Conservation (phyloP, 495 filamentous ascomycete species). For the Terfezia claveryi region DNA sequence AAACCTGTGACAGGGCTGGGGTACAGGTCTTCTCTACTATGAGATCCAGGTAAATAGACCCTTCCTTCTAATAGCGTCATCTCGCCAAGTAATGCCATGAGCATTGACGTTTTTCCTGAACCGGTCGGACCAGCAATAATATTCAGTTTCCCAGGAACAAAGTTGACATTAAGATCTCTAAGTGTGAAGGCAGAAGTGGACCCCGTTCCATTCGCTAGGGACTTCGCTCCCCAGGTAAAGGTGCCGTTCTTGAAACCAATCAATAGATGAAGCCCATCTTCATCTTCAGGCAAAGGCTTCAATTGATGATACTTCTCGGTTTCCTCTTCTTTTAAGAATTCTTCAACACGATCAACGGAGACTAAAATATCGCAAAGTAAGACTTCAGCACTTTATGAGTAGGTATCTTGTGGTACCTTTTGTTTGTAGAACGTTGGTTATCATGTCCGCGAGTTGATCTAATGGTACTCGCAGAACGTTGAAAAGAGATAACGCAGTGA, state of each 20-base stretch:
- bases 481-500: slow-evolving; percentile 91
- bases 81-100: slow-evolving; percentile 93
- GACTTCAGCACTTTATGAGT: background rate
- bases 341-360: slow-evolving; percentile 86
- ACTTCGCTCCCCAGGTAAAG: slow-evolving; percentile 66
- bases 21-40: slow-evolving; percentile 60
- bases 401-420: slow-evolving; percentile 23
- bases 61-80: slow-evolving; percentile 72
- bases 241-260: slow-evolving; percentile 73
- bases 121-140: slow-evolving; percentile 84
- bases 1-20: slow-evolving; percentile 67
- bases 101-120: slow-evolving; percentile 77
- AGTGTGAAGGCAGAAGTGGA: slow-evolving; percentile 47
- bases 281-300: slow-evolving; percentile 34
- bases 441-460: slow-evolving; percentile 96
- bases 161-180: slow-evolving; percentile 54
- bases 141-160: slow-evolving; percentile 61
- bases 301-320: slow-evolving; percentile 92
- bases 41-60: slow-evolving; percentile 62
- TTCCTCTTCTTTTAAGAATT: slow-evolving; percentile 84
- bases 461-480: slow-evolving; percentile 82
- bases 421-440: slow-evolving; percentile 93
- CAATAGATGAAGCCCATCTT: slow-evolving; percentile 33
- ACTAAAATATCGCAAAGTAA: slow-evolving; percentile 25
- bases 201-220: slow-evolving; percentile 34